Percentiles rank a stretch among this genome's conserved stretches.
Evolutionary conservation across 345 rosid species (phyloP).

Genomic region (Firmiana major): DNA sequence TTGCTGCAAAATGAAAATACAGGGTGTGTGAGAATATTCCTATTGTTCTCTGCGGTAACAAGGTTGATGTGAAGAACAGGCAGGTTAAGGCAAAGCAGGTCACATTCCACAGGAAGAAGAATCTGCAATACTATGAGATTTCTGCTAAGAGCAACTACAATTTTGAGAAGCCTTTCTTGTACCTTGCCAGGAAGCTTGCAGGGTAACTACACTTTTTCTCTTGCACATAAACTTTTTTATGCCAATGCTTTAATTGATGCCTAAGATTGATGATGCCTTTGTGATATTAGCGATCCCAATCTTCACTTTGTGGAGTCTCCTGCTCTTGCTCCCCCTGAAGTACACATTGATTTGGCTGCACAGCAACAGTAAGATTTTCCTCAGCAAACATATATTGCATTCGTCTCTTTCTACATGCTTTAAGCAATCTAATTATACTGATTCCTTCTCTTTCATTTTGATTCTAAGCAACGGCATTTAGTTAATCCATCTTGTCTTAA

Average conservation of each 20-base stretch:
- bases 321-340: constrained; percentile 96
- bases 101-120: constrained; percentile 92
- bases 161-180: constrained; percentile 89
- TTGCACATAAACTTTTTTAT: background rate
- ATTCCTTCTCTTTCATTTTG: background rate
- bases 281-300: constrained; percentile 52
- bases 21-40: constrained; percentile 94
- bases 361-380: constrained; percentile 74
- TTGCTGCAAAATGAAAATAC: background rate
- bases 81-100: constrained; percentile 93
- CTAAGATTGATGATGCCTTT: constrained; percentile 1
- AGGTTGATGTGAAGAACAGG: constrained; percentile 94
- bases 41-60: constrained; percentile 88
- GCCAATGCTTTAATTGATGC: background rate
- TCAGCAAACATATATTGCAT: background rate
- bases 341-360: constrained; percentile 69
- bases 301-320: constrained; percentile 95
- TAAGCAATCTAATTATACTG: background rate
- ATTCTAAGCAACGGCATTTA: background rate
- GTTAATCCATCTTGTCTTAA: background rate
- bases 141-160: constrained; percentile 96
- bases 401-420: background rate
- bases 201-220: constrained; percentile 40
- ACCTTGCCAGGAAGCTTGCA: constrained; percentile 83
- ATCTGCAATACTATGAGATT: constrained; percentile 84